Conservation (phyloP, 2,329 filamentous ascomycete species). For the Zymoseptoria tritici region DNA sequence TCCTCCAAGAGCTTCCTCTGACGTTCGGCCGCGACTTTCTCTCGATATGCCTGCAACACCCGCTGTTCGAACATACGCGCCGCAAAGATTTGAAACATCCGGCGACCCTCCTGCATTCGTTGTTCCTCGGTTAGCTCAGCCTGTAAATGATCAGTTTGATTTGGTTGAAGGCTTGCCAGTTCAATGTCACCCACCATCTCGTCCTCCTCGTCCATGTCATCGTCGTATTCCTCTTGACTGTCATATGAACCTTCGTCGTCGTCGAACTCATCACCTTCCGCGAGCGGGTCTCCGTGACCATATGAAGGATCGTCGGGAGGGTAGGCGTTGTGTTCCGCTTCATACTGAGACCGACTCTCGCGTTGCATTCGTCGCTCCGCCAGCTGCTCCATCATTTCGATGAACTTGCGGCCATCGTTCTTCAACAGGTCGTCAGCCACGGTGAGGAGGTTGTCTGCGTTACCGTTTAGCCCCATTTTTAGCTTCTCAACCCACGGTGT, state of each 20-base stretch:
- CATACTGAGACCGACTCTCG: slow-evolving; percentile 77
- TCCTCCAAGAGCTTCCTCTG: slow-evolving; percentile 88
- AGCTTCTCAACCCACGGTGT: slow-evolving; percentile 31
- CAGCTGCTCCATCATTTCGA: slow-evolving; percentile 99
- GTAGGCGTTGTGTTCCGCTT: slow-evolving; percentile 49
- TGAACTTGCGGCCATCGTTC: slow-evolving; percentile 98
- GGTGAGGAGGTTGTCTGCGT: slow-evolving; percentile 87
- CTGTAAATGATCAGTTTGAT: slow-evolving; percentile 47
- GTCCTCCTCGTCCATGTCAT: slow-evolving; percentile 52
- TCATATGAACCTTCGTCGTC: slow-evolving; percentile 65
- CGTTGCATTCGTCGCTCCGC: slow-evolving; percentile 95
- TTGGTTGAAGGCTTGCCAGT: slow-evolving; percentile 18
- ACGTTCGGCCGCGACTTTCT: slow-evolving; percentile 90
- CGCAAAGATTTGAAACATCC: slow-evolving; percentile 99
- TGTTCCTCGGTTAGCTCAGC: slow-evolving; percentile 96
- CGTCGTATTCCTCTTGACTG: slow-evolving; percentile 57
- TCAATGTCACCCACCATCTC: slow-evolving; percentile 46
- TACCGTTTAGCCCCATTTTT: slow-evolving; percentile 31
- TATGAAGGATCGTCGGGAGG: slow-evolving; percentile 38
- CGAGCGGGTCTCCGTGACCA: slow-evolving; percentile 62
- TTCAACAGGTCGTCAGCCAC: slow-evolving; percentile 97
- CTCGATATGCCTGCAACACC: slow-evolving; percentile 92
- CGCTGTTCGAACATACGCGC: slow-evolving; percentile 98
- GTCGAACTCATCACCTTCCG: slow-evolving; percentile 69
- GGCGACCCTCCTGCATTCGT: slow-evolving; percentile 94